A percentile compares a stretch with the other conserved stretches of the same genome.
These are phyloP conservation scores for Saccharomycopsis javanensis DNA, from an alignment of 805 yeast genomes.

Conservation along the genomic window DNA sequence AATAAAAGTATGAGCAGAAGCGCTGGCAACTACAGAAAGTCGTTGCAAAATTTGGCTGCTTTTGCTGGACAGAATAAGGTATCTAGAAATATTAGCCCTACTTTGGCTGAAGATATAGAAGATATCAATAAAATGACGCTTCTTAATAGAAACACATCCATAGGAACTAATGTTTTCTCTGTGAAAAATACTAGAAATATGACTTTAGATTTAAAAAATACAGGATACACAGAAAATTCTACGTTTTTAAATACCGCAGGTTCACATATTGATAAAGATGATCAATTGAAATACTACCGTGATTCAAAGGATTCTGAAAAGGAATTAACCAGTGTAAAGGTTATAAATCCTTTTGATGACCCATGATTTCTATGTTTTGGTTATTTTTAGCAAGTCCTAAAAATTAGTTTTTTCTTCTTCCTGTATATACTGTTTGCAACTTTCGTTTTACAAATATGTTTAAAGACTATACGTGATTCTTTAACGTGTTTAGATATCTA, in stretches of 20 bases:
- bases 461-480: no score
- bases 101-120: background rate
- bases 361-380: background rate
- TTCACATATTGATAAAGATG: background rate
- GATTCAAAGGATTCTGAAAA: background rate
- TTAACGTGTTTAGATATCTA: no score
- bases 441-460: no score
- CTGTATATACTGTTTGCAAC: no score
- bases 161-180: background rate
- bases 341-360: background rate
- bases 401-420: no score
- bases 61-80: background rate
- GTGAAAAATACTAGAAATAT: background rate
- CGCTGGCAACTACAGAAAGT: conserved; percentile 8
- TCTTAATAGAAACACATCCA: background rate
- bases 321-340: background rate
- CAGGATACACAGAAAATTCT: background rate
- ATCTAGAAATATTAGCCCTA: background rate
- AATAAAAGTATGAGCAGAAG: background rate
- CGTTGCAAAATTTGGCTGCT: conserved; percentile 11
- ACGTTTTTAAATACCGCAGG: background rate
- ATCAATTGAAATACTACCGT: background rate
- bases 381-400: background rate
- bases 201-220: background rate
- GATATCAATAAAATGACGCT: background rate